Evolutionary conservation across 2,329 filamentous ascomycete genomes (phyloP), one percentile per base, ranked within the genome.

Genomic region (Monosporascus sp.): DNA sequence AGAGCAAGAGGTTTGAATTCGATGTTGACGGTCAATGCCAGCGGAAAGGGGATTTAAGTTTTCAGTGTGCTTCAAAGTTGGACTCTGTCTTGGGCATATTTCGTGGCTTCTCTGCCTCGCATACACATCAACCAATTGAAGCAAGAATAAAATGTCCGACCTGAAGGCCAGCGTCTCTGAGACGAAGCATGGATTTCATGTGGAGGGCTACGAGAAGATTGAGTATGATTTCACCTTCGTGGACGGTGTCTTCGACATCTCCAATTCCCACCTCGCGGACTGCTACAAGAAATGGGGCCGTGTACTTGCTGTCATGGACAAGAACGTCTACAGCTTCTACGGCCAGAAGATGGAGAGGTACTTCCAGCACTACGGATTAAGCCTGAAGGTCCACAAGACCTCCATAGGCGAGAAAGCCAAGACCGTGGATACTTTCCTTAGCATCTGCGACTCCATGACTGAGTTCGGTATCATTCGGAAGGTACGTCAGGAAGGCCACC

Each of bases 401-500:
- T 86, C 84, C 73, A 88, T 89, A 65, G 85, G 86, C 14, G 86
- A 89, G 67, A 88, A 88, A 70, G 85, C 85, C 43, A 89, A 89
- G 77, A 85, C 81, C 1, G 85, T 89, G 62, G 82, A 87, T 27
- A 88, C 85, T 0, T 76, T 88, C 54, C 68, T 88, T 49, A 81
- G 76, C 59, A 88, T 89, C 60, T 84, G 87, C 50, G 84, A 89
- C 65, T 86, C 84, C 3, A 89, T 89, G 85, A 89, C 76, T 52
- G 82, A 87, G 24, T 89, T 89, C 64, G 86, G 86, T 27, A 82
- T 87, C 52, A 85, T 81, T 60, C 76, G 84, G 60, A 87, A 86
- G 72, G 77, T 71, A 60, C 51, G 60, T 55, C 15, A 27, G 17
- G 18, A 31, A 47, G 17, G 14, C 5, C 27, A 48, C 6, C 24